Conservation (phyloP, 257 asterid genomes). For the Solanum pimpinellifolium region DNA sequence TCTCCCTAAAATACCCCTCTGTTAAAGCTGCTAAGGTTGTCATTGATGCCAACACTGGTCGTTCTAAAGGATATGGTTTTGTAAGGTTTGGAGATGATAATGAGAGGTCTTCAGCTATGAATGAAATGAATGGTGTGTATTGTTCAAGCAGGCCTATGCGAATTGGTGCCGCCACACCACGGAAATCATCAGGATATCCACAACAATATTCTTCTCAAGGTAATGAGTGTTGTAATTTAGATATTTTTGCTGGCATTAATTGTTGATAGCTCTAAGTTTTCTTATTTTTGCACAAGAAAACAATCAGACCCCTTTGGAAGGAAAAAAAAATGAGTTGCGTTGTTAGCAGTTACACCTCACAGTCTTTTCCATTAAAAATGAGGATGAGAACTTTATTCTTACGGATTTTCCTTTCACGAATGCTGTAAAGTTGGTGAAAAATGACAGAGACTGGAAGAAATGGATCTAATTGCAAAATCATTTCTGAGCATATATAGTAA, state of each 20-base stretch:
- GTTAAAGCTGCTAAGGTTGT: slow-evolving; percentile 93
- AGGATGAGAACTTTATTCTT: not conserved
- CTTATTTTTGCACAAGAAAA: not conserved
- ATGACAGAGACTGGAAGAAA: not conserved
- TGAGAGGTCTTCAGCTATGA: slow-evolving; percentile 78
- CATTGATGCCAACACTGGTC: slow-evolving; percentile 76
- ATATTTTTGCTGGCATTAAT: not conserved
- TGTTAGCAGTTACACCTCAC: not conserved
- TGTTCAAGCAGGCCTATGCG: slow-evolving; percentile 92
- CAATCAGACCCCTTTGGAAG: not conserved
- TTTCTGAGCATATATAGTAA: not conserved
- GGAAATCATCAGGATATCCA: slow-evolving; percentile 69
- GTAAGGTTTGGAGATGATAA: slow-evolving; percentile 90
- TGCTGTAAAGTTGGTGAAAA: not conserved
- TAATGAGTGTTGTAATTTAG: not conserved
- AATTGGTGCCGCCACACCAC: slow-evolving; percentile 81
- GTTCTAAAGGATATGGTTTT: slow-evolving; percentile 88
- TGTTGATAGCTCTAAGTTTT: not conserved
- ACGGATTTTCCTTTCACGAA: not conserved
- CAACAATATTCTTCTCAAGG: slow-evolving; percentile 71
- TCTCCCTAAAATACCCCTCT: slow-evolving; percentile 58
- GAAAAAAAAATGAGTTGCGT: not conserved
- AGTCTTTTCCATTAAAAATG: not conserved
- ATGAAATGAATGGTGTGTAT: slow-evolving; percentile 77
- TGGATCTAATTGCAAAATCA: not conserved